These are phyloP conservation scores for Xylariaceae sp. DNA, from an alignment of 2,329 filamentous ascomycete genomes.

Conservation along the genomic window DNA sequence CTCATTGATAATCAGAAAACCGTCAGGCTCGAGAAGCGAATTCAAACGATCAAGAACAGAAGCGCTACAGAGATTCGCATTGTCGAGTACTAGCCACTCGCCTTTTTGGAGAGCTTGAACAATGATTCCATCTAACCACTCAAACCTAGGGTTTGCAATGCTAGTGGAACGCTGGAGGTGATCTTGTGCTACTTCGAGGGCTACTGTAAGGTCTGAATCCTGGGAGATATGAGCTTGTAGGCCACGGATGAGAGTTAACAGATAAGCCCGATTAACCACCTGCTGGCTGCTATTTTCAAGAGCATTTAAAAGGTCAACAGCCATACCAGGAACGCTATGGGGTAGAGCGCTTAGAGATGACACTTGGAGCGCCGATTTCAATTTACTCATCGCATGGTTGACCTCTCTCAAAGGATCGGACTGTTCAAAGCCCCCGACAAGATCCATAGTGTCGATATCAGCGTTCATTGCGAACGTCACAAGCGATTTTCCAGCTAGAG, in stretches of 20 bases:
- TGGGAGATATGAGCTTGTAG: conserved; percentile 51
- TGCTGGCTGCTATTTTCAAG: conserved; percentile 52
- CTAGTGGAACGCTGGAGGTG: conserved; percentile 60
- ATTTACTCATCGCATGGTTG: conserved; percentile 59
- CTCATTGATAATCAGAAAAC: conserved; percentile 89
- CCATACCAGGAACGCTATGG: conserved; percentile 51
- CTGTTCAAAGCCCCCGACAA: conserved; percentile 96
- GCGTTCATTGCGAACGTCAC: conserved; percentile 89
- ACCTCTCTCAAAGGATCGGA: conserved; percentile 79
- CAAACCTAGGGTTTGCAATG: conserved; percentile 80
- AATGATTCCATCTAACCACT: conserved; percentile 94
- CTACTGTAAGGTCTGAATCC: conserved; percentile 52
- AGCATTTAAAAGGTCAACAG: conserved; percentile 56
- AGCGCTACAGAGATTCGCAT: conserved; percentile 94
- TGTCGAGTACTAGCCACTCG: conserved; percentile 93
- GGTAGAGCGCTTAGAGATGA: conserved; percentile 57
- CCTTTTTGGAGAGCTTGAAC: conserved; percentile 86
- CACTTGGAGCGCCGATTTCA: conserved; percentile 50
- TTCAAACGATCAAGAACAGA: conserved; percentile 95
- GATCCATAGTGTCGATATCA: conserved; percentile 95
- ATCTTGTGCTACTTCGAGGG: conserved; percentile 55
- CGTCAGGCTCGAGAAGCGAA: conserved; percentile 89
- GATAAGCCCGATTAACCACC: conserved; percentile 43
- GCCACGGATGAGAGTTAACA: conserved; percentile 47
- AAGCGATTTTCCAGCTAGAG: conserved; percentile 74